Evolutionary conservation across 768 basidiomycete species (phyloP).

Genomic region (Mycena galopus): DNA sequence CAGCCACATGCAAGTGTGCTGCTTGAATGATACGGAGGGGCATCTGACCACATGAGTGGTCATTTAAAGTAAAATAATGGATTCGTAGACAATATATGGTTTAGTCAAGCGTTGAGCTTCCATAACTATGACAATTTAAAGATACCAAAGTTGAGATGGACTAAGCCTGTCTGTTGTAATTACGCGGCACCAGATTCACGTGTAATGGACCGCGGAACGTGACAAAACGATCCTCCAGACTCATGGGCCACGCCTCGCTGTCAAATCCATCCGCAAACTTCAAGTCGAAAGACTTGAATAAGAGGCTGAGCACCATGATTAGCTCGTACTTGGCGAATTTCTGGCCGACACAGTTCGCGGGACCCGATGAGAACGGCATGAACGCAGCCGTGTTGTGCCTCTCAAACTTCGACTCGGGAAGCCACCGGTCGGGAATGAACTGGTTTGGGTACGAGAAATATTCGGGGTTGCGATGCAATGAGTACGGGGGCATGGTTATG

Average conservation of each 20-base stretch:
- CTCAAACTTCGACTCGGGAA: slow-evolving; percentile 34
- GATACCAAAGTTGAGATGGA: too few relatives aligned
- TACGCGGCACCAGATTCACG: slow-evolving; percentile 45
- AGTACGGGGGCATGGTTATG: slow-evolving; percentile 56
- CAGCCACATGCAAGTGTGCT: too few relatives aligned
- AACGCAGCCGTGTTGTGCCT: slow-evolving; percentile 49
- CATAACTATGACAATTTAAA: too few relatives aligned
- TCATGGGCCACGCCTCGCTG: slow-evolving; percentile 53
- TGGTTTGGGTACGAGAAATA: slow-evolving; percentile 63
- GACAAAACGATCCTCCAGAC: slow-evolving; percentile 52
- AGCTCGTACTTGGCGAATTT: slow-evolving; percentile 59
- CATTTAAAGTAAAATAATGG: too few relatives aligned
- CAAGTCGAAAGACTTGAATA: slow-evolving; percentile 55
- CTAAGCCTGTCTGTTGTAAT: too few relatives aligned
- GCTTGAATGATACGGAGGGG: too few relatives aligned
- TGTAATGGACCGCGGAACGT: slow-evolving; percentile 48
- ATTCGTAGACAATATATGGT: too few relatives aligned
- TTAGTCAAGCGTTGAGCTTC: too few relatives aligned
- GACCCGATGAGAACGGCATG: slow-evolving; percentile 58
- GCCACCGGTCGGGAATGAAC: too few relatives aligned
- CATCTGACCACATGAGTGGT: too few relatives aligned
- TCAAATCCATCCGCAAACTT: slow-evolving; percentile 47
- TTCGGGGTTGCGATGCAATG: slow-evolving; percentile 60
- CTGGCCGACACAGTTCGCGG: slow-evolving; percentile 58
- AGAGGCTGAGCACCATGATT: slow-evolving; percentile 51